Base-by-base conservation (phyloP, 2,329 filamentous ascomycete species). In the Trichoderma koningiopsis region DNA sequence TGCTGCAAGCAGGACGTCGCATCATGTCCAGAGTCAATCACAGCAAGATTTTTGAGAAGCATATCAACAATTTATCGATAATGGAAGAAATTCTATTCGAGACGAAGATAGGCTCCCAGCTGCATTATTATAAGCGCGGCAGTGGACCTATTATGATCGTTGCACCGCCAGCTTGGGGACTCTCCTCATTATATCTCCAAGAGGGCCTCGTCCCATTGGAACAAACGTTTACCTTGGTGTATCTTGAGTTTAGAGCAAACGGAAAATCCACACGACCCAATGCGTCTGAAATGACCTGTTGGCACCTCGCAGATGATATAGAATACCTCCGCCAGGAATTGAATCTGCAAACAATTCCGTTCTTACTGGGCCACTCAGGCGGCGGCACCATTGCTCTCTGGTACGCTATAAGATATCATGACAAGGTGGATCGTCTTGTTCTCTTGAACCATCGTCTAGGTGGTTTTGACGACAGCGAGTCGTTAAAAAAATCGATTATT, bases 261-360 rank as follows among this genome's bases (percentile, higher is more conserved):
- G 52, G 61, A 11, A 64, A 56, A n/a, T 64, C 61, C 2, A 56
- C 61, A 7, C 37, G 61, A 0, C 61, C 61, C 2, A 24, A 22
- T 43, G 49, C 61, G 11, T 56, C 61, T 10, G 49, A 64, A 43
- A 64, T 64, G 61, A 43, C 61, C 2, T 64, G 61, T n/a, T 64
- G 61, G 61, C 61, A 56, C 3, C 33, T 56, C 24, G 61, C 61
- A n/a, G 49, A 56, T 7, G 61, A 64, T 5, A 43, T 64, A 22
- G 61, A 64, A 11, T 37, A 43, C 13, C 61, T 64, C 7, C 61
- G 61, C 19, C 49, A 33, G 7, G 61, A 64, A n/a, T n/a, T 64
- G 13, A 11, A 31, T 4, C 7, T 64, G 3, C 35, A 56, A 19
- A 43, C 16, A 11, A 43, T 64, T 19, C 24, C 61, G 19, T 27